Evolutionary conservation across 2,329 filamentous ascomycete genomes (phyloP).

Genomic region (Pseudogymnoascus sp.): DNA sequence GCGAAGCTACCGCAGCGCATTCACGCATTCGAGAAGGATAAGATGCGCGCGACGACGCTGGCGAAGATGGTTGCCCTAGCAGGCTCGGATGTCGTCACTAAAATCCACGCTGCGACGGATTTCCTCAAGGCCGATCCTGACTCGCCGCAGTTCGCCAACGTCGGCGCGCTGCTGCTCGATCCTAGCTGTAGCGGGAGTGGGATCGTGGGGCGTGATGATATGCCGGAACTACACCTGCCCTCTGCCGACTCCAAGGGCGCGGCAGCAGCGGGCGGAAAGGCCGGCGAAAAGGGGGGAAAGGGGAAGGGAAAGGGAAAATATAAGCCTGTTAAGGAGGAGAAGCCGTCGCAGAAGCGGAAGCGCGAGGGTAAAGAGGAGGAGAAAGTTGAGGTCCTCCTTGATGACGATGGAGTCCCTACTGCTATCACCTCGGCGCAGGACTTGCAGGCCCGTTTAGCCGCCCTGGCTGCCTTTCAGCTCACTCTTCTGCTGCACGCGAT

Average conservation of each 20-base stretch:
- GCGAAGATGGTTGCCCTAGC: constrained; percentile 78
- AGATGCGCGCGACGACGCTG: constrained; percentile 63
- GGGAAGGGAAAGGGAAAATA: constrained; percentile 17
- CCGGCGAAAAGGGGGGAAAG: constrained; percentile 11
- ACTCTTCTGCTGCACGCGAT: constrained; percentile 79
- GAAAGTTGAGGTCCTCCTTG: constrained; percentile 37
- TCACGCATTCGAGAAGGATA: constrained; percentile 74
- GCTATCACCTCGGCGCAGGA: constrained; percentile 47
- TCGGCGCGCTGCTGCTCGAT: constrained; percentile 79
- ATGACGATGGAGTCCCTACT: constrained; percentile 51
- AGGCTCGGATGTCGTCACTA: constrained; percentile 59
- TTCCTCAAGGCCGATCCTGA: constrained; percentile 70
- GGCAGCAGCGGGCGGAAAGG: constrained; percentile 17
- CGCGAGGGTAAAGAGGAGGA: constrained; percentile 19
- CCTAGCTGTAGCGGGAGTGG: constrained; percentile 95
- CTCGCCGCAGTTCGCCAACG: constrained; percentile 54
- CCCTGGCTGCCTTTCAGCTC: constrained; percentile 76
- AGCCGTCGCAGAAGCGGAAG: constrained; percentile 25
- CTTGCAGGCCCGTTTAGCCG: constrained; percentile 57
- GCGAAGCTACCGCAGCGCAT: constrained; percentile 42
- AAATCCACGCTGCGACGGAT: constrained; percentile 67
- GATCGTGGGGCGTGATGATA: constrained; percentile 81
- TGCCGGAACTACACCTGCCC: constrained; percentile 60
- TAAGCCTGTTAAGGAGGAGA: constrained; percentile 14
- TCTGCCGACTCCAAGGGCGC: constrained; percentile 24